Evolutionary conservation across 106 monocot genomes (phyloP), one percentile per base, ranked within the genome.

Genomic region (Triglochin maritima): DNA sequence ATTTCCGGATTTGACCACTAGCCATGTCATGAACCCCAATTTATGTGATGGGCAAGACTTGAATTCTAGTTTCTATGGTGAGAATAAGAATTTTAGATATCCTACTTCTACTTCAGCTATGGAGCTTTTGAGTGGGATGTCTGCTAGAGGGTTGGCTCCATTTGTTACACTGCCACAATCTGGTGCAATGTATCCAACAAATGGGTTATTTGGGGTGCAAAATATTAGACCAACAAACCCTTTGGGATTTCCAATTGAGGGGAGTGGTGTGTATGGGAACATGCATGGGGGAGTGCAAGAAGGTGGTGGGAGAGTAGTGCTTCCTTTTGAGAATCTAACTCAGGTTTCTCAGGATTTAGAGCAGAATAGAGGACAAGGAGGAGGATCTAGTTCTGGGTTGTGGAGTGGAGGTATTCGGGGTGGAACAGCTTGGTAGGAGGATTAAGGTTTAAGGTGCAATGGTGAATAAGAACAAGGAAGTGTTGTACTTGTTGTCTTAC

Each of bases 291-390:
- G 3, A 7, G 14, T 43, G 14, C 7, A 6, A 43, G 60, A 60
- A 29, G 60, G 42, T 60, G 60, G 60, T 41, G 60, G 15, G 14
- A 43, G 60, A 29, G 2, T 41, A 17, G 49, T 65, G 65, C 47
- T 65, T 65, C 65, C 65, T 46, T 50, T 65, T 47, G 16, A 65
- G 65, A 9, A 65, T 12, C 11, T 50, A 9, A 3, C 6, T n/a
- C n/a, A 14, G 15, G 44, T 50, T 48, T 47, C 63, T n/a, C 60
- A n/a, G 29, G 60, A 5, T 16, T 60, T 60, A 29, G 43, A 60
- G 5, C 60, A 44, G 46, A 62, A 45, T 45, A 62, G 46, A 62
- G 62, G 44, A 5, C 62, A 62, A 44, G 62, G 13, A 44, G 12
- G 49, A 8, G 44, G 16, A 9, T 8, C 47, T 49, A 15, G 17